Evolutionary conservation across 306 rosid genomes (phyloP).

Genomic region (Canavalia gladiata): DNA sequence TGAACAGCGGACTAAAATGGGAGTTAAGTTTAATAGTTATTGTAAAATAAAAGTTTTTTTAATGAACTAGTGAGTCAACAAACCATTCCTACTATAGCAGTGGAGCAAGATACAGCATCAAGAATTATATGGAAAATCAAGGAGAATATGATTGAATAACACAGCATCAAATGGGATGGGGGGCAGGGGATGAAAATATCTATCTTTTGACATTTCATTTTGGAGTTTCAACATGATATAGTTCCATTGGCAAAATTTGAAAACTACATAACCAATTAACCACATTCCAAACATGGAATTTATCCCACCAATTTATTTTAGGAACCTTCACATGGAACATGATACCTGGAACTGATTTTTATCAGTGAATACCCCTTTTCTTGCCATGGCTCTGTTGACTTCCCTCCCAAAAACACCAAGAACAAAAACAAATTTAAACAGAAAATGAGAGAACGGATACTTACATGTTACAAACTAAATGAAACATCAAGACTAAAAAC

Average conservation of each 20-base stretch:
- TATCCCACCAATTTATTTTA: background rate
- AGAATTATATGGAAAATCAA: background rate
- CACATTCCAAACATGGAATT: background rate
- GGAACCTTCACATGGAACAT: background rate
- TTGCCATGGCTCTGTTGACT: background rate
- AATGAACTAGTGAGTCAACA: slow-evolving; percentile 2
- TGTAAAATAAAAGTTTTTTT: background rate
- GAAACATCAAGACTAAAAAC: slow-evolving; percentile 3
- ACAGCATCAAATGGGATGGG: too few relatives aligned
- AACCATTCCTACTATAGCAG: background rate
- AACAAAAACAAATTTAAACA: background rate
- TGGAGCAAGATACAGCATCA: background rate
- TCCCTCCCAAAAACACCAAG: slow-evolving; percentile 9
- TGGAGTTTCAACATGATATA: background rate
- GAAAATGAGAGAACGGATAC: background rate
- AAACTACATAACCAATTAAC: background rate
- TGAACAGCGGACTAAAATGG: background rate
- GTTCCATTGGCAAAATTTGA: background rate
- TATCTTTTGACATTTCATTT: background rate
- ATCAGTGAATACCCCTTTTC: slow-evolving; percentile 17
- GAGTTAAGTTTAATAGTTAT: background rate
- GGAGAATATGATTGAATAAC: background rate
- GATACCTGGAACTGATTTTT: background rate
- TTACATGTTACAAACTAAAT: slow-evolving; percentile 16
- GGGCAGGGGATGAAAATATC: background rate